phyloP scores from a whole-genome alignment of 1,139 yeast species.

The Spencermartinsiella ligniputridi region DNA sequence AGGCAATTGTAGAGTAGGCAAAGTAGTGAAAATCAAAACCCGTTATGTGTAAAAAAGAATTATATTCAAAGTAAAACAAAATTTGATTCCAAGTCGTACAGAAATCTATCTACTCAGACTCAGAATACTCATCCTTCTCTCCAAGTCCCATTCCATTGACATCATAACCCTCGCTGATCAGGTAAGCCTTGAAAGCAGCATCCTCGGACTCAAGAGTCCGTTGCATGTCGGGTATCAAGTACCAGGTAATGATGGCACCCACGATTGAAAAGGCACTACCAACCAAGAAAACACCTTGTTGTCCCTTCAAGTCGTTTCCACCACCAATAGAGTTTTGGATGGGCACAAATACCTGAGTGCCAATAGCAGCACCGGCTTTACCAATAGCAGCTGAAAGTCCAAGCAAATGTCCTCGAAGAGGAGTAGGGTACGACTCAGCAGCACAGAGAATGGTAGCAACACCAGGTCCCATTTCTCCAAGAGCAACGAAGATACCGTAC shows the following conservation, averaged over 20 bases:
- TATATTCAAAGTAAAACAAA: too few relatives aligned
- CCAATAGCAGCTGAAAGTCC: conserved; percentile 89
- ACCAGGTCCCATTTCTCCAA: conserved; percentile 94
- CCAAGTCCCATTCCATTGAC: conserved; percentile 5
- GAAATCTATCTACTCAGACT: neutral
- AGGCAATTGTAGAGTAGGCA: too few relatives aligned
- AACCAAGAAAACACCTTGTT: conserved; percentile 11
- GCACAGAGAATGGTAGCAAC: conserved; percentile 83
- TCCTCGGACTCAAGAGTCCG: conserved; percentile 8
- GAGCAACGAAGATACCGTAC: conserved; percentile 75
- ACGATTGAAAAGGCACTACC: conserved; percentile 11
- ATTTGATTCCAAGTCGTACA: too few relatives aligned
- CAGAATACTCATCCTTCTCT: conserved; percentile 1
- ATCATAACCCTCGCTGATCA: conserved; percentile 5
- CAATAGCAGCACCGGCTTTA: conserved; percentile 86
- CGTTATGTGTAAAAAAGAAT: too few relatives aligned
- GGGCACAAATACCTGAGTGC: conserved; percentile 65
- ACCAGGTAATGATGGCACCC: conserved; percentile 9
- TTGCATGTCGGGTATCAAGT: conserved; percentile 9
- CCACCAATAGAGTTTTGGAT: conserved; percentile 13
- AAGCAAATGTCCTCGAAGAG: conserved; percentile 83
- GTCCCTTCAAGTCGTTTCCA: conserved; percentile 8
- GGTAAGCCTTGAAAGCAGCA: conserved; percentile 2
- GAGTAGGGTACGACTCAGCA: conserved; percentile 80
- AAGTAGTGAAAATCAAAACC: too few relatives aligned